phyloP scores from a whole-genome alignment of 2,329 filamentous ascomycete genomes.

The Tolypocladium nubicola region DNA sequence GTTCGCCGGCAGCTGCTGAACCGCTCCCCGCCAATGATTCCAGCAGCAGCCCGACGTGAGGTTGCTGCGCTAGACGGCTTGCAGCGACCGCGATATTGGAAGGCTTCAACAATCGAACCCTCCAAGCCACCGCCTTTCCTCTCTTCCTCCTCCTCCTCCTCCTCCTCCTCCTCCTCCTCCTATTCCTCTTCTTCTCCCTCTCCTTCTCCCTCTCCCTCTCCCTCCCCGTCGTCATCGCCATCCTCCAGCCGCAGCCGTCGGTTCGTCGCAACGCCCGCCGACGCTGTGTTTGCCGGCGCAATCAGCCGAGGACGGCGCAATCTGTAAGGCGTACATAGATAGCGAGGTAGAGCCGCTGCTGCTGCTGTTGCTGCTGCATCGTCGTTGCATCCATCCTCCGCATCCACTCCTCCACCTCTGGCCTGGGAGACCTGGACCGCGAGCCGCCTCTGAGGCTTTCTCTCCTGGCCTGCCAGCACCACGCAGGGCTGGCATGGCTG shows the following conservation, averaged over 20 bases:
- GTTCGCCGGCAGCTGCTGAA: background rate
- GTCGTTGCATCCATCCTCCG: background rate
- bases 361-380: background rate
- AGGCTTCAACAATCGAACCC: background rate
- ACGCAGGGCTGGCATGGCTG: conserved; percentile 8
- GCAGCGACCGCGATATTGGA: background rate
- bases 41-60: background rate
- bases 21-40: background rate
- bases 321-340: background rate
- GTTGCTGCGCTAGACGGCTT: background rate
- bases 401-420: background rate
- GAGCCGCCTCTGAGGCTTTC: background rate
- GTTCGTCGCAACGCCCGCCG: background rate
- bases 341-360: background rate
- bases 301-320: background rate
- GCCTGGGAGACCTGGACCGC: background rate
- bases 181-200: background rate
- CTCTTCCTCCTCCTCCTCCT: too few relatives aligned
- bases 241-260: background rate
- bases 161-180: background rate
- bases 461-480: background rate
- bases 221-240: background rate
- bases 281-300: background rate
- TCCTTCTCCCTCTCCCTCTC: too few relatives aligned
- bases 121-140: background rate